These are phyloP conservation scores for Acanthamoeba sp. DNA, from an alignment of 208 protist genomes.

Conservation along the genomic window DNA sequence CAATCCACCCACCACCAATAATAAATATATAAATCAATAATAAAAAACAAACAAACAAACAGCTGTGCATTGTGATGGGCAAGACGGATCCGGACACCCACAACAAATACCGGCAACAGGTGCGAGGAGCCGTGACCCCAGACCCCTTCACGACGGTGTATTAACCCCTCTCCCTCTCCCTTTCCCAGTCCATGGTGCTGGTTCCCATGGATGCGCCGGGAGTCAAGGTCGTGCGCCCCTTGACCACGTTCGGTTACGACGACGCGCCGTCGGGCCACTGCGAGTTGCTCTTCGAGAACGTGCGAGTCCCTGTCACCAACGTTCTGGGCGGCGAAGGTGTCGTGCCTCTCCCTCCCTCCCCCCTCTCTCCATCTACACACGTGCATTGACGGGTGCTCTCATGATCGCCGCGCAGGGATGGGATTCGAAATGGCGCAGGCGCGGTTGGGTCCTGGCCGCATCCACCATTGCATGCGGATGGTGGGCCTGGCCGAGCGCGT, in stretches of 20 bases:
- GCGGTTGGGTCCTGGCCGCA: slow-evolving; percentile 91
- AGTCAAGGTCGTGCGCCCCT: slow-evolving; percentile 81
- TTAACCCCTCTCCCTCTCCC: neutral
- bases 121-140: neutral
- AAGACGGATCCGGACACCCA: slow-evolving; percentile 79
- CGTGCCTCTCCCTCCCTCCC: neutral
- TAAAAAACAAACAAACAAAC: too few species aligned
- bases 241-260: slow-evolving; percentile 90
- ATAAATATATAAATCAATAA: too few species aligned
- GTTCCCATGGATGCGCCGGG: slow-evolving; percentile 89
- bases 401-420: neutral
- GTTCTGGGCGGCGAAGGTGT: slow-evolving; percentile 89
- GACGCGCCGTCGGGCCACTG: slow-evolving; percentile 89
- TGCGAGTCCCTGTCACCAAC: slow-evolving; percentile 87
- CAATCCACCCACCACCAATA: too few species aligned
- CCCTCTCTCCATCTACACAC: neutral
- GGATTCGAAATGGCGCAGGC: slow-evolving; percentile 92
- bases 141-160: neutral
- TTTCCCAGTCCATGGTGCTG: slow-evolving; percentile 91
- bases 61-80: slow-evolving; percentile 88
- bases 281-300: slow-evolving; percentile 88
- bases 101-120: slow-evolving; percentile 50
- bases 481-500: slow-evolving; percentile 86
- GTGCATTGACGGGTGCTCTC: neutral
- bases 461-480: slow-evolving; percentile 94